Conservation (phyloP, 1,139 yeast species). For the Spathaspora sp. region DNA sequence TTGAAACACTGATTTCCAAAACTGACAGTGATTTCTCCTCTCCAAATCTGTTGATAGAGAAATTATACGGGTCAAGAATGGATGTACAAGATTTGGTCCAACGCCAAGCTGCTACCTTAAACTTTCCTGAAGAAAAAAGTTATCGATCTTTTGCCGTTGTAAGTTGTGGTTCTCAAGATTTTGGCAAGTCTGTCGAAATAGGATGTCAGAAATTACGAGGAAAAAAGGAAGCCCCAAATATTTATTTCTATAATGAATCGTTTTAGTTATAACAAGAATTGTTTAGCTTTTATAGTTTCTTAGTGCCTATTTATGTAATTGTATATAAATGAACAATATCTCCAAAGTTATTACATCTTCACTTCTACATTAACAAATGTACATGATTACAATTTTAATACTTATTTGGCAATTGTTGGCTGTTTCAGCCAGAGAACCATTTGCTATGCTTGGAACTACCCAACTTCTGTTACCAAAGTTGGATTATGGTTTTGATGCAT, state of each 20-base stretch:
- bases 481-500: conserved; percentile 83
- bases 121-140: conserved; percentile 9
- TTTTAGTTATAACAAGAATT: conserved; percentile 14
- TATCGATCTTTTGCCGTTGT: conserved; percentile 34
- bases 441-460: conserved; percentile 17
- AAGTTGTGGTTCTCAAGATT: conserved; percentile 35
- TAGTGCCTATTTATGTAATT: not conserved
- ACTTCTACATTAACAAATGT: too few relatives aligned
- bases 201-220: conserved; percentile 29
- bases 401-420: not conserved
- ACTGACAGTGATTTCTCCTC: not conserved
- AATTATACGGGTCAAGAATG: conserved; percentile 2
- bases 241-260: conserved; percentile 35
- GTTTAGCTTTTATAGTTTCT: not conserved
- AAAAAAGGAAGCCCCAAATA: conserved; percentile 29
- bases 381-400: not conserved
- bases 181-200: conserved; percentile 25
- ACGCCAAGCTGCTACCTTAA: not conserved
- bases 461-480: conserved; percentile 79
- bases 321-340: not conserved
- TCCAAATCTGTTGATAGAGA: not conserved
- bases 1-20: not conserved
- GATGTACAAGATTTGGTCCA: not conserved
- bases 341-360: not conserved
- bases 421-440: conserved; percentile 22